A percentile compares a stretch with the other conserved stretches of the same genome.
Evolutionary conservation across 306 rosid genomes (phyloP).

Genomic region (apple (Malus domestica)): DNA sequence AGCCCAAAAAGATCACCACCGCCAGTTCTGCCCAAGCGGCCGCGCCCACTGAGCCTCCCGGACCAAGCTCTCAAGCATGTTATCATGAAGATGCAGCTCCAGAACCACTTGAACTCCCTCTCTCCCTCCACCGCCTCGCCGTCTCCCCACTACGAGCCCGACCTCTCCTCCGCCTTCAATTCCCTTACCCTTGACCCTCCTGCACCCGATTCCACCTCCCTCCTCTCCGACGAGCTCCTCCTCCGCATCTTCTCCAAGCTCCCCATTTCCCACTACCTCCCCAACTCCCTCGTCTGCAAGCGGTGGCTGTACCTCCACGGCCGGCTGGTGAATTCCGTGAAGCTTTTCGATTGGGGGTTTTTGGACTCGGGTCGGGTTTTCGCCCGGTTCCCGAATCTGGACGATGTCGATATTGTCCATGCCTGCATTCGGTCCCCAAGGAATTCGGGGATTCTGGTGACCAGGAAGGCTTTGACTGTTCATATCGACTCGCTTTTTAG

Average conservation of each 20-base stretch:
- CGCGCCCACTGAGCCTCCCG: constrained; percentile 13
- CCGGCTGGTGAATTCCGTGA: constrained; percentile 48
- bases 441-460: constrained; percentile 50
- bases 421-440: constrained; percentile 34
- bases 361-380: constrained; percentile 73
- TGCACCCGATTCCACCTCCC: constrained; percentile 12
- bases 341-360: constrained; percentile 67
- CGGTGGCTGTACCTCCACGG: constrained; percentile 88
- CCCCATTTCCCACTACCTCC: constrained; percentile 40
- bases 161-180: constrained; percentile 2
- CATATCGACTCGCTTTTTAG: constrained; percentile 45
- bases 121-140: constrained; percentile 13
- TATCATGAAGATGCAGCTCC: constrained; percentile 29
- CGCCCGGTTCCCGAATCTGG: constrained; percentile 67
- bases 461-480: constrained; percentile 37
- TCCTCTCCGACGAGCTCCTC: constrained; percentile 36
- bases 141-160: constrained; percentile 18
- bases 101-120: neutral
- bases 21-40: neutral
- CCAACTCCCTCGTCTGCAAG: constrained; percentile 70
- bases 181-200: constrained; percentile 1
- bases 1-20: neutral
- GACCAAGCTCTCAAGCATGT: constrained; percentile 33
- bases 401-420: constrained; percentile 51
- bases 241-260: constrained; percentile 51